phyloP scores from a whole-genome alignment of 768 basidiomycete species.

The Boletus sensibilis region DNA sequence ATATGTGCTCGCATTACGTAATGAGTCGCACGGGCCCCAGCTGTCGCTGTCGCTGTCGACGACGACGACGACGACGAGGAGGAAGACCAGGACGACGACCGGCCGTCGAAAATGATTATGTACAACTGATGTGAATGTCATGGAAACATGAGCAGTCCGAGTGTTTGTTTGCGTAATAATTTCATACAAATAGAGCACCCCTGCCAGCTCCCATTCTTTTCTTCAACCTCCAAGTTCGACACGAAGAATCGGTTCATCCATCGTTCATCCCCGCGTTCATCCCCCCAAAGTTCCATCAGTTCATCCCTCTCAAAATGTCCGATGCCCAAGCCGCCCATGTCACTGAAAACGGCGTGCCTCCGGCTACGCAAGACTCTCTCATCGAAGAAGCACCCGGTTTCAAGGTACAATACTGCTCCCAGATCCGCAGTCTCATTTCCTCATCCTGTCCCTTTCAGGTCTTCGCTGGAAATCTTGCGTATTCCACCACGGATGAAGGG shows the following conservation, averaged over 20 bases:
- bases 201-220: conserved; percentile 39
- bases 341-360: conserved; percentile 81
- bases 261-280: conserved; percentile 54
- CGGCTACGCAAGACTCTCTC: conserved; percentile 64
- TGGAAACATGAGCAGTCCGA: conserved; percentile 40
- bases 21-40: conserved; percentile 23
- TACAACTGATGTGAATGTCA: conserved; percentile 28
- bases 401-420: conserved; percentile 61
- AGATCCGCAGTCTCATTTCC: conserved; percentile 20
- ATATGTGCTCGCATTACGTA: conserved; percentile 19
- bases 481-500: conserved; percentile 91
- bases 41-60: neutral
- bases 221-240: conserved; percentile 82
- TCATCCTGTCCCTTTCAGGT: conserved; percentile 48
- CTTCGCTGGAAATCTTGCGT: conserved; percentile 95
- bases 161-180: conserved; percentile 31
- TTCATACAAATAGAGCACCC: conserved; percentile 39
- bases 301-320: conserved; percentile 71
- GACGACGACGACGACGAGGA: neutral
- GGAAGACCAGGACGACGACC: neutral
- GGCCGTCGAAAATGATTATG: too few species aligned
- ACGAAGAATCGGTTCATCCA: conserved; percentile 82
- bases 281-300: conserved; percentile 50
- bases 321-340: conserved; percentile 86
- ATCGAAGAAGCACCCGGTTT: conserved; percentile 73